phyloP scores from a whole-genome alignment of 139 green algal species.

The Asterochloris sp. region DNA sequence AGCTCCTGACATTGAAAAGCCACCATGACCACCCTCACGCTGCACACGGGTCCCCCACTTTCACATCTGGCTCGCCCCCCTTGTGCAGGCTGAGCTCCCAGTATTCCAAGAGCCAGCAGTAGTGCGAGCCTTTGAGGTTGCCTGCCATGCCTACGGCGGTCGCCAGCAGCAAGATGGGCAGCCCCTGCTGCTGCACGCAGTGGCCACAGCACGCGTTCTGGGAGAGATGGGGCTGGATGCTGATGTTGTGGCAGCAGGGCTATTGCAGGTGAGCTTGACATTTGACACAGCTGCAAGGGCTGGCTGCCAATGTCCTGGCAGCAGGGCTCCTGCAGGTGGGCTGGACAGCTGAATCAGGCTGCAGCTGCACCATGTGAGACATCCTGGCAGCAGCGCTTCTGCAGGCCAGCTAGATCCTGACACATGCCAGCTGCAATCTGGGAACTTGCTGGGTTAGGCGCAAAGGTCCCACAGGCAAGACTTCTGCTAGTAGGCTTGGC shows the following conservation, averaged over 20 bases:
- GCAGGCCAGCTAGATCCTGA: too few species aligned
- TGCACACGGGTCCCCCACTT: too few species aligned
- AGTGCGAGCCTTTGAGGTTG: background rate
- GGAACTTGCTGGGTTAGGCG: too few species aligned
- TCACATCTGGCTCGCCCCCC: too few species aligned
- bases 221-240: slow-evolving; percentile 65
- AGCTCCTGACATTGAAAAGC: too few species aligned
- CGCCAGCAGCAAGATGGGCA: slow-evolving; percentile 39
- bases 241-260: slow-evolving; percentile 51
- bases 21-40: too few species aligned
- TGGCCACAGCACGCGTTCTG: slow-evolving; percentile 48
- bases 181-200: slow-evolving; percentile 52
- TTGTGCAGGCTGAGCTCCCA: background rate
- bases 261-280: slow-evolving; percentile 70
- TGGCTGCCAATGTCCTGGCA: slow-evolving; percentile 28
- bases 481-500: too few species aligned
- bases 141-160: background rate
- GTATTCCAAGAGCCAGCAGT: background rate
- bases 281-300: slow-evolving; percentile 31
- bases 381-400: background rate
- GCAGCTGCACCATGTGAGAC: too few species aligned
- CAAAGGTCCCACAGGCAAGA: too few species aligned
- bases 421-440: too few species aligned
- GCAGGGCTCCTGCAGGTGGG: background rate
- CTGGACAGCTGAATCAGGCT: background rate